Evolutionary conservation across 305 asterid species (phyloP).

Genomic region (Ajuga reptans): DNA sequence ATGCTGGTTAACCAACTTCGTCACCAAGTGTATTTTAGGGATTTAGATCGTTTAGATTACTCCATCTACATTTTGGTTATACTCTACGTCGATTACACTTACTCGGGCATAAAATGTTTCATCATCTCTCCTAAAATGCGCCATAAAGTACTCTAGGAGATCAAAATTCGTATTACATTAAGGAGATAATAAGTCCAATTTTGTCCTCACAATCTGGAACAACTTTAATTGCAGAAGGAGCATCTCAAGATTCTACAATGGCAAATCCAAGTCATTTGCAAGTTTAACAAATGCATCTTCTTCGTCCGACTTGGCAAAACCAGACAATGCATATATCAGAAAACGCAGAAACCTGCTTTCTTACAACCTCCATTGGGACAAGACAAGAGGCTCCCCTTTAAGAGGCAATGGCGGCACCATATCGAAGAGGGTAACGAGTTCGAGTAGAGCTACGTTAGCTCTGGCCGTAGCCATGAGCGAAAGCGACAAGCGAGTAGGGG

Average conservation of each 20-base stretch:
- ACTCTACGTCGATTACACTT: too few relatives aligned
- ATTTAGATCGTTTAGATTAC: too few relatives aligned
- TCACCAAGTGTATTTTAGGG: too few relatives aligned
- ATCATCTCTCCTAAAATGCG: too few relatives aligned
- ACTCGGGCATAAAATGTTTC: too few relatives aligned
- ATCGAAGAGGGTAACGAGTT: conserved; percentile 38
- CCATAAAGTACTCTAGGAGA: too few relatives aligned
- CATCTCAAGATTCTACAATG: conserved; percentile 69
- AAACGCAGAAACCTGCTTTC: conserved; percentile 61
- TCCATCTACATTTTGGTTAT: too few relatives aligned
- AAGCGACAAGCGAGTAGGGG: neutral
- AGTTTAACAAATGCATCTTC: conserved; percentile 51
- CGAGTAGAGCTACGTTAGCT: conserved; percentile 38
- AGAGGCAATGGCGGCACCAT: conserved; percentile 44
- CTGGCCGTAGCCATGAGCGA: conserved; percentile 46
- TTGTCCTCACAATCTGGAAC: neutral
- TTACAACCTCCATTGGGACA: conserved; percentile 35
- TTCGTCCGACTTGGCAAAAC: conserved; percentile 46
- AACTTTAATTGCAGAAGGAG: conserved; percentile 45
- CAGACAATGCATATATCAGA: conserved; percentile 50
- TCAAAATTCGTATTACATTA: too few relatives aligned
- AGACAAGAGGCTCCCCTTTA: conserved; percentile 29
- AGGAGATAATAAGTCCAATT: too few relatives aligned
- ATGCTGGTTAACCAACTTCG: too few relatives aligned
- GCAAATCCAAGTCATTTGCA: conserved; percentile 79